phyloP scores from a whole-genome alignment of 1,284 basidiomycete genomes.

The Laetiporus sulphureus region DNA sequence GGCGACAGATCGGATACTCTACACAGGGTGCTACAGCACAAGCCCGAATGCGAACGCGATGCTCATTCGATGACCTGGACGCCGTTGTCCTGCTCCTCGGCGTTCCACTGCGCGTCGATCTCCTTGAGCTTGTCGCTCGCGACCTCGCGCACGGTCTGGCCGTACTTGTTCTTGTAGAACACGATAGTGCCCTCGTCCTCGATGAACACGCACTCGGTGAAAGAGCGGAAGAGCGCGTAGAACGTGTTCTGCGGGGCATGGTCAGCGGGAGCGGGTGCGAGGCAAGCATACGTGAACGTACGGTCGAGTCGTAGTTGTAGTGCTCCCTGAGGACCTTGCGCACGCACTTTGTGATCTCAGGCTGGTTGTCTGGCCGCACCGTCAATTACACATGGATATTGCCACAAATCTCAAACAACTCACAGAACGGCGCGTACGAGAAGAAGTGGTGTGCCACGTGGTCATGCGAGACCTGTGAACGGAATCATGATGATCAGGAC shows the following conservation, averaged over 20 bases:
- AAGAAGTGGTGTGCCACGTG: constrained; percentile 34
- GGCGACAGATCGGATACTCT: background rate
- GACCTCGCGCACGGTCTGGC: constrained; percentile 26
- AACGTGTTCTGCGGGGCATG: constrained; percentile 22
- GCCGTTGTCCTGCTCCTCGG: constrained; percentile 15
- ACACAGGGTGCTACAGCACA: background rate
- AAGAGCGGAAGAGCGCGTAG: constrained; percentile 30
- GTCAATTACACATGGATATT: no score
- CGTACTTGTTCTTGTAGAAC: constrained; percentile 70
- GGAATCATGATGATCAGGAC: background rate
- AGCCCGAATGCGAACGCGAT: background rate
- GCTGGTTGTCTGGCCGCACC: constrained; percentile 34
- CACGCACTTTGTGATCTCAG: constrained; percentile 25
- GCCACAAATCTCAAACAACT: constrained; percentile 7
- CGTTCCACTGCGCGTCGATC: constrained; percentile 16
- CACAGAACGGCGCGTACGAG: constrained; percentile 32
- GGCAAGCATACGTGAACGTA: constrained; percentile 25
- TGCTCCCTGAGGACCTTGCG: constrained; percentile 27
- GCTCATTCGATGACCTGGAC: constrained; percentile 1
- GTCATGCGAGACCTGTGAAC: constrained; percentile 32
- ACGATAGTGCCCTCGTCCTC: constrained; percentile 72
- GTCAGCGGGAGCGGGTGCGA: background rate
- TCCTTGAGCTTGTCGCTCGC: constrained; percentile 11
- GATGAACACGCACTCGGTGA: constrained; percentile 47
- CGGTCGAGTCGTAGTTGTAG: constrained; percentile 39